These are phyloP conservation scores for Diplodia corticola DNA, from an alignment of 2,329 filamentous ascomycete species.

Conservation along the genomic window DNA sequence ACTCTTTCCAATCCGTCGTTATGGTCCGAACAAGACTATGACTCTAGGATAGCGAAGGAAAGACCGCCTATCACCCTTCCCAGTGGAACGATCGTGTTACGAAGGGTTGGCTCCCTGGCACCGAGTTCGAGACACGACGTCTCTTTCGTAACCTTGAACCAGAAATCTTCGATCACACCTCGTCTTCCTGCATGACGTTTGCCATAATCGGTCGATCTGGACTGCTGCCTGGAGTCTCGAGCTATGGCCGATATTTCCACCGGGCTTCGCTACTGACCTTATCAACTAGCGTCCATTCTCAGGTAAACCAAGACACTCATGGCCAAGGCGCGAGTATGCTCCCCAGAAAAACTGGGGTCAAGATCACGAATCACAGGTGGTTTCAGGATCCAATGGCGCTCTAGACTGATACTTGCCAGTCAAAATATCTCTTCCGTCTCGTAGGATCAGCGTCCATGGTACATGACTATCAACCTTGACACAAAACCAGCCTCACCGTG, in stretches of 20 bases:
- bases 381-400: neutral
- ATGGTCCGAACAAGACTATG: neutral
- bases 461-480: neutral
- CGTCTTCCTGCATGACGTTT: neutral
- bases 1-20: neutral
- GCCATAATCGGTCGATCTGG: neutral
- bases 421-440: slow-evolving; percentile 4
- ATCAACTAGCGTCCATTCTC: slow-evolving; percentile 22
- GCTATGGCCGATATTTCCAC: neutral
- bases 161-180: neutral
- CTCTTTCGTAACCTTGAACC: neutral
- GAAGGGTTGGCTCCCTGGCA: neutral
- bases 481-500: neutral
- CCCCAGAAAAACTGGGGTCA: neutral
- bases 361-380: slow-evolving; percentile 8
- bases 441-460: neutral
- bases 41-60: neutral
- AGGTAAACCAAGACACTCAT: neutral
- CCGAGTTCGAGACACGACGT: neutral
- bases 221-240: neutral
- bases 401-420: neutral
- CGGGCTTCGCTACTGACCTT: neutral
- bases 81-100: neutral
- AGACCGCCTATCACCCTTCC: neutral
- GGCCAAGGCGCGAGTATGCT: slow-evolving; percentile 20